Percentiles rank a stretch among this genome's conserved stretches.
Conservation (phyloP, 148 eudicot genomes). For the Fagopyrum esculentum region DNA sequence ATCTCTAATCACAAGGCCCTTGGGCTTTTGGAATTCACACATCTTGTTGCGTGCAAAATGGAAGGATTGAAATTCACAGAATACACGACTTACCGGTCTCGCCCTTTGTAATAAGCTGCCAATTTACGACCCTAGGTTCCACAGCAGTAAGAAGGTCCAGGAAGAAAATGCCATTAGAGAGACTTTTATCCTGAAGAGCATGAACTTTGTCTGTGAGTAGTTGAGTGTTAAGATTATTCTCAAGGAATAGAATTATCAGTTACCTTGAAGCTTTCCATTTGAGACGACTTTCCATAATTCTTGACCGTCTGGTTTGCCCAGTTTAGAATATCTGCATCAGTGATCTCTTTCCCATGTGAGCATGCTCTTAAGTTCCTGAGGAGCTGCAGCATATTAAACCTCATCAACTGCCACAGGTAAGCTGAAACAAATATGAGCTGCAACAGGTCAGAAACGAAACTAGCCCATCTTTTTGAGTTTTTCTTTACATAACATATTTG, state of each 20-base stretch:
- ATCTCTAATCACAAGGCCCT: too few relatives aligned
- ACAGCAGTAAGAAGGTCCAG: constrained; percentile 87
- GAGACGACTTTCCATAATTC: constrained; percentile 50
- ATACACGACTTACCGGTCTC: constrained; percentile 52
- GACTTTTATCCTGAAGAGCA: constrained; percentile 58
- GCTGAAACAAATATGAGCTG: constrained; percentile 38
- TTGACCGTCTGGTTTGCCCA: constrained; percentile 89
- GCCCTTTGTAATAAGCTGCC: constrained; percentile 79
- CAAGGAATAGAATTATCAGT: neutral
- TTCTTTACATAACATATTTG: neutral
- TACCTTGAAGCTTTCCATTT: constrained; percentile 83
- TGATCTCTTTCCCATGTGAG: constrained; percentile 79
- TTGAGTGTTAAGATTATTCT: neutral
- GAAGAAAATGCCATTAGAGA: constrained; percentile 73
- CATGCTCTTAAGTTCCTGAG: constrained; percentile 69
- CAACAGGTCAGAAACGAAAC: constrained; percentile 10
- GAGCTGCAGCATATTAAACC: constrained; percentile 83
- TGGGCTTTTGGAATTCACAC: neutral
- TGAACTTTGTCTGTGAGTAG: neutral
- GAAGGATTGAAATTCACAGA: neutral
- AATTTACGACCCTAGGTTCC: constrained; percentile 84
- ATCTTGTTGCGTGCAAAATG: neutral
- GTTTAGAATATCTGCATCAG: constrained; percentile 64
- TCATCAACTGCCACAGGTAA: constrained; percentile 91
- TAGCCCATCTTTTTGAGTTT: neutral